Conservation (phyloP, 1,284 basidiomycete species). For the Naganishia albida region DNA sequence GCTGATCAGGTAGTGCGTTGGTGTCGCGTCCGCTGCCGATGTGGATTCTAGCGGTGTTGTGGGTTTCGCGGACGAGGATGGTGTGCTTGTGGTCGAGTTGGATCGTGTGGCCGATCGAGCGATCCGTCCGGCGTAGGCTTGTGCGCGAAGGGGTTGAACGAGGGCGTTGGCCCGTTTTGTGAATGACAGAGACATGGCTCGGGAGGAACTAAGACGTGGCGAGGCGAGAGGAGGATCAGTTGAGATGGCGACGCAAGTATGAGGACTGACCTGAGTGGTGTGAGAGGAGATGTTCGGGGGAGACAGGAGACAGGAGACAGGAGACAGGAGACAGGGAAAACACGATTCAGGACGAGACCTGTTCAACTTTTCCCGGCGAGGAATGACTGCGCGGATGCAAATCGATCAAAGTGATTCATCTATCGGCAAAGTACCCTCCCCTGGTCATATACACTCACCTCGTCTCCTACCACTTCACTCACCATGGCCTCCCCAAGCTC, state of each 20-base stretch:
- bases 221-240: too few relatives aligned
- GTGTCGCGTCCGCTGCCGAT: slow-evolving; percentile 37
- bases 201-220: too few relatives aligned
- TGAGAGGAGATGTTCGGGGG: too few relatives aligned
- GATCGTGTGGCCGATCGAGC: not conserved
- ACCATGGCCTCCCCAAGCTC: not conserved
- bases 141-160: not conserved
- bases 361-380: slow-evolving; percentile 14
- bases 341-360: too few relatives aligned
- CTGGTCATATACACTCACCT: not conserved
- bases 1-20: slow-evolving; percentile 56
- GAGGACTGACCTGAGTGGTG: too few relatives aligned
- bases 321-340: not conserved
- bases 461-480: not conserved
- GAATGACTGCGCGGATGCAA: slow-evolving; percentile 4
- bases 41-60: slow-evolving; percentile 36
- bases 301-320: too few relatives aligned
- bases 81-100: slow-evolving; percentile 38
- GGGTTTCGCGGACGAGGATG: slow-evolving; percentile 1
- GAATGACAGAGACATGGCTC: slow-evolving; percentile 1
- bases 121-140: not conserved
- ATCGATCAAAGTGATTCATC: slow-evolving; percentile 1
- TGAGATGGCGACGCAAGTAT: too few relatives aligned
- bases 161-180: slow-evolving; percentile 9
- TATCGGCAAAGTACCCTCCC: not conserved